Base-by-base conservation (phyloP, 805 yeast genomes). In the Myxozyma melibiosi region DNA sequence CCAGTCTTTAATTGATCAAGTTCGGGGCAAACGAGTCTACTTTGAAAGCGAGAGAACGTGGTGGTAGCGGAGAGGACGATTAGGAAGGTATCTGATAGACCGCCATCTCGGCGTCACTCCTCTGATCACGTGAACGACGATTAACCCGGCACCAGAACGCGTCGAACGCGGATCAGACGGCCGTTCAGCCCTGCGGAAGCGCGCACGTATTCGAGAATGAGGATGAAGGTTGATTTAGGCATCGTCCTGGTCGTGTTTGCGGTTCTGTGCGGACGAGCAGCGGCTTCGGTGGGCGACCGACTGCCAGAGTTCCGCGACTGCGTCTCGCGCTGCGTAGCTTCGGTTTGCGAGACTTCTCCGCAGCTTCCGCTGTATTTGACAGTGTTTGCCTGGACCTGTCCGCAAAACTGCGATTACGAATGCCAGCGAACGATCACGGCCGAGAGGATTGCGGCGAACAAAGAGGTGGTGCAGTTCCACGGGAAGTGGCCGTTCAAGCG, bases 401-500 rank as follows among this genome's bases (percentile, higher is more conserved):
- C 72, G 1, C 79, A 84, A 28, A 84, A 94, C 68, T 94, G 99
- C 73, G 98, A 94, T 72, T 94, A 94, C 71, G 86, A 84, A 65
- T 94, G 99, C 70, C 98, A 94, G 71, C 84, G 90, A 54, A 69
- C 82, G 7, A 75, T 92, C 43, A 90, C 96, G 0, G 66, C 68
- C 1, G 74, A 80, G 37, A 76, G 96, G 22, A 71, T 74, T 14
- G 63, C 55, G 0, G 62, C 72, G 1, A 76, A 78, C n/a, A 77
- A 79, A 57, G 84, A 83, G 54, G 74, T 89, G 0, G 78, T 79
- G 39, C 99, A 94, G 70, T 94, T 89, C 73, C 97, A 94, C 71
- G 99, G 99, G 0, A 94, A 94, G 74, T 94, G 99, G 99, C 98
- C 98, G 1, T 94, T 94, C 67, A 61, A 76, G 16, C 78, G 99